Conservation (phyloP, 2,329 filamentous ascomycete species). For the Colletotrichum sp. region DNA sequence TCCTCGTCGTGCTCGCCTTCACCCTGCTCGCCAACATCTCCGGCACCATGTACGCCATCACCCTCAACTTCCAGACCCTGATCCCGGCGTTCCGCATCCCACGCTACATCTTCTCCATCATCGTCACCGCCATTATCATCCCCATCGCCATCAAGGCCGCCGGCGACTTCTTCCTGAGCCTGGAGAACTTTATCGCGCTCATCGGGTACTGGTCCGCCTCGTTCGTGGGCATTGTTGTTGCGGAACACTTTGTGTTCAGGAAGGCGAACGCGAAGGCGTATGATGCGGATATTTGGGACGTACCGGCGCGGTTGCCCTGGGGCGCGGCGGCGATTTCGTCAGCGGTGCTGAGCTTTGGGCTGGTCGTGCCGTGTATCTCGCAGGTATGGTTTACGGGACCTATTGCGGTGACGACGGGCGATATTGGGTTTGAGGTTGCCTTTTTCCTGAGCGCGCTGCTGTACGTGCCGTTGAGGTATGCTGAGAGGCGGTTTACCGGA, state of each 20-base stretch:
- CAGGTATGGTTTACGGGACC: constrained; percentile 68
- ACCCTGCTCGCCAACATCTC: constrained; percentile 42
- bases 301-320: constrained; percentile 42
- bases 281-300: constrained; percentile 50
- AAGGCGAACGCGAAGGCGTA: constrained; percentile 43
- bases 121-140: constrained; percentile 45
- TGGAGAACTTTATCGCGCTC: constrained; percentile 49
- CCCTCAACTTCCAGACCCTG: constrained; percentile 46
- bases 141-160: constrained; percentile 45
- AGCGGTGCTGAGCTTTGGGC: constrained; percentile 44
- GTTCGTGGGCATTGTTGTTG: constrained; percentile 44
- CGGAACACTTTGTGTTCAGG: constrained; percentile 48
- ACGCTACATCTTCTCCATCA: constrained; percentile 43
- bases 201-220: constrained; percentile 52
- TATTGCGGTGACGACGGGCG: constrained; percentile 63
- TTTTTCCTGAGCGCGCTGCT: constrained; percentile 54
- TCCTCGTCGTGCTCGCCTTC: constrained; percentile 41
- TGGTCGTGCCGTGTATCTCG: constrained; percentile 64
- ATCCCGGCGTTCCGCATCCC: constrained; percentile 40
- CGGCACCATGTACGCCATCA: constrained; percentile 42
- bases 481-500: constrained; percentile 42
- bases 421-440: constrained; percentile 71
- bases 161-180: constrained; percentile 41
- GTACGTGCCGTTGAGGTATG: constrained; percentile 52
- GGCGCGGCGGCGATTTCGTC: constrained; percentile 48